These are phyloP conservation scores for Gossypium trilobum DNA, from an alignment of 441 rosid genomes.

Conservation along the genomic window DNA sequence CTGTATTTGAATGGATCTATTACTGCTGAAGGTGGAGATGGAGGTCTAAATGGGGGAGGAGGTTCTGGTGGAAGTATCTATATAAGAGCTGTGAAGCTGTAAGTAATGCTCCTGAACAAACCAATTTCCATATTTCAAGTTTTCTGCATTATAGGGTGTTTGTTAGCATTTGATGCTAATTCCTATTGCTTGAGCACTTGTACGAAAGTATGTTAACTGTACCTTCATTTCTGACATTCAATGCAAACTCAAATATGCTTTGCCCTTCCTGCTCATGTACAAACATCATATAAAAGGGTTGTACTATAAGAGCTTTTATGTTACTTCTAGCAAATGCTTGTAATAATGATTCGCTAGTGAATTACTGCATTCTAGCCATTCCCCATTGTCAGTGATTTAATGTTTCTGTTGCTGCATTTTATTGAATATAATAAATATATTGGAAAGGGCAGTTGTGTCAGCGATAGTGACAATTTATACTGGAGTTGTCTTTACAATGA, in stretches of 20 bases:
- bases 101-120: slow-evolving; percentile 29
- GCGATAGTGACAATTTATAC: neutral
- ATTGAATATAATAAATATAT: neutral
- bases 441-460: neutral
- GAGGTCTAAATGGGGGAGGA: slow-evolving; percentile 72
- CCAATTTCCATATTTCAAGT: slow-evolving; percentile 8
- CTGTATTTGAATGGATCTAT: slow-evolving; percentile 74
- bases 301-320: neutral
- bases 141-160: neutral
- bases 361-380: neutral
- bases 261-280: neutral
- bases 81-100: slow-evolving; percentile 64
- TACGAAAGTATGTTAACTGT: neutral
- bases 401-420: neutral
- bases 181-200: slow-evolving; percentile 3
- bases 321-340: neutral
- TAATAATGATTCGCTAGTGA: neutral
- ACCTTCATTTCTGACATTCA: neutral
- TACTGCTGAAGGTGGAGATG: slow-evolving; percentile 74
- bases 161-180: neutral
- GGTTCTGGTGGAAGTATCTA: slow-evolving; percentile 97
- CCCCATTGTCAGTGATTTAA: neutral
- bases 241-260: neutral
- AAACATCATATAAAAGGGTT: neutral
- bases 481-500: neutral